Percentiles rank a stretch among this genome's conserved stretches.
These are phyloP conservation scores for Aspergillus campestris DNA, from an alignment of 495 filamentous ascomycete genomes.

Conservation along the genomic window DNA sequence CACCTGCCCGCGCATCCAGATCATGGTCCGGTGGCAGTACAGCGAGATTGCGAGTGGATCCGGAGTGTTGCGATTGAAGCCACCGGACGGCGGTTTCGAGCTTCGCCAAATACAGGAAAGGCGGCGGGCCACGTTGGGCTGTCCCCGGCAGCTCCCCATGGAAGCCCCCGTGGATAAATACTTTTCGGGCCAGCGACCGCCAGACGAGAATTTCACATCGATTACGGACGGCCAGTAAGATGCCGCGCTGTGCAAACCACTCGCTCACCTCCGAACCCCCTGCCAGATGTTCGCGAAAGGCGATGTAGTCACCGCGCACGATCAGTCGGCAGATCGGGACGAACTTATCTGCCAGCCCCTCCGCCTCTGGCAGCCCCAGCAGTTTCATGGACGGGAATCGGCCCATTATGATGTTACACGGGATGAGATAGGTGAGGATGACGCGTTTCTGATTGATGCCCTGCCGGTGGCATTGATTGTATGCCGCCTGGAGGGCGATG, in stretches of 20 bases:
- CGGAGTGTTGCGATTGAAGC: conserved; percentile 27
- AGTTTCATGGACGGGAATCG: conserved; percentile 66
- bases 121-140: conserved; percentile 34
- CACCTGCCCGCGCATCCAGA: conserved; percentile 6
- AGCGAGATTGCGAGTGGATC: not conserved
- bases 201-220: conserved; percentile 74
- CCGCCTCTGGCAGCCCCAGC: conserved; percentile 62
- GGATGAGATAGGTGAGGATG: conserved; percentile 78
- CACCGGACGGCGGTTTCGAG: conserved; percentile 30
- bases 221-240: conserved; percentile 63
- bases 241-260: conserved; percentile 71
- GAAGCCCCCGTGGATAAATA: conserved; percentile 57
- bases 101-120: conserved; percentile 36
- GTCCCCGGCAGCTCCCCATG: conserved; percentile 35
- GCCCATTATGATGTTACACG: conserved; percentile 75
- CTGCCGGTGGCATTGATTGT: conserved; percentile 61
- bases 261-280: conserved; percentile 36
- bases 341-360: conserved; percentile 62
- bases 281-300: conserved; percentile 61
- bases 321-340: conserved; percentile 67
- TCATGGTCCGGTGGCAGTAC: conserved; percentile 1
- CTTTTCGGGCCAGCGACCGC: conserved; percentile 71
- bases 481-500: conserved; percentile 66
- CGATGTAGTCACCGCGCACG: conserved; percentile 65
- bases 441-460: conserved; percentile 64